A percentile compares a stretch with the other conserved stretches of the same genome.
Evolutionary conservation across 345 rosid genomes (phyloP).

Genomic region (Rhizophora apiculata): DNA sequence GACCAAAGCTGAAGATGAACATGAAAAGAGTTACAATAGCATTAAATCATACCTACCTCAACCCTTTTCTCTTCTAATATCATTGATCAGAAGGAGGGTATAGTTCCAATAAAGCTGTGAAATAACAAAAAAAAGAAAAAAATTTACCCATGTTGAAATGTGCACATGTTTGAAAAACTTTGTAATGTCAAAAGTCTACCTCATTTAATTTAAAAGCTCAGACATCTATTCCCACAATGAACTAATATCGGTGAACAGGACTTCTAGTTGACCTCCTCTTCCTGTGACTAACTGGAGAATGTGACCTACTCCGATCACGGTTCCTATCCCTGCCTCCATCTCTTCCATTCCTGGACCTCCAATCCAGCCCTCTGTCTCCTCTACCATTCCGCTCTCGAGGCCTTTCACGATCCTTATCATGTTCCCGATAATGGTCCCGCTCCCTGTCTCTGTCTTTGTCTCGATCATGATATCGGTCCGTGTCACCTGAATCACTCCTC

Average conservation of each 20-base stretch:
- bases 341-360: slow-evolving; percentile 74
- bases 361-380: slow-evolving; percentile 52
- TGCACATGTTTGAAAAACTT: slow-evolving; percentile 43
- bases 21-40: slow-evolving; percentile 33
- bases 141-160: slow-evolving; percentile 48
- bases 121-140: slow-evolving; percentile 51
- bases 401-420: slow-evolving; percentile 55
- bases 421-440: slow-evolving; percentile 58
- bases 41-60: slow-evolving; percentile 75
- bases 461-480: slow-evolving; percentile 56
- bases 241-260: slow-evolving; percentile 62
- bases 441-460: slow-evolving; percentile 49
- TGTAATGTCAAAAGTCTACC: slow-evolving; percentile 67
- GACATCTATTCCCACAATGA: slow-evolving; percentile 47
- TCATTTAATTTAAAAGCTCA: slow-evolving; percentile 53
- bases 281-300: slow-evolving; percentile 78
- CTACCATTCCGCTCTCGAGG: slow-evolving; percentile 57
- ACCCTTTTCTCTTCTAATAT: slow-evolving; percentile 63
- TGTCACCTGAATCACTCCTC: slow-evolving; percentile 70
- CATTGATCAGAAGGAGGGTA: slow-evolving; percentile 46
- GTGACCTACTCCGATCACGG: slow-evolving; percentile 75
- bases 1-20: slow-evolving; percentile 29
- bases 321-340: slow-evolving; percentile 56
- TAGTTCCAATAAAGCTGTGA: slow-evolving; percentile 87
- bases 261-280: slow-evolving; percentile 73